These are phyloP conservation scores for Aspergillus carlsbadensis DNA, from an alignment of 495 filamentous ascomycete genomes.

Conservation along the genomic window DNA sequence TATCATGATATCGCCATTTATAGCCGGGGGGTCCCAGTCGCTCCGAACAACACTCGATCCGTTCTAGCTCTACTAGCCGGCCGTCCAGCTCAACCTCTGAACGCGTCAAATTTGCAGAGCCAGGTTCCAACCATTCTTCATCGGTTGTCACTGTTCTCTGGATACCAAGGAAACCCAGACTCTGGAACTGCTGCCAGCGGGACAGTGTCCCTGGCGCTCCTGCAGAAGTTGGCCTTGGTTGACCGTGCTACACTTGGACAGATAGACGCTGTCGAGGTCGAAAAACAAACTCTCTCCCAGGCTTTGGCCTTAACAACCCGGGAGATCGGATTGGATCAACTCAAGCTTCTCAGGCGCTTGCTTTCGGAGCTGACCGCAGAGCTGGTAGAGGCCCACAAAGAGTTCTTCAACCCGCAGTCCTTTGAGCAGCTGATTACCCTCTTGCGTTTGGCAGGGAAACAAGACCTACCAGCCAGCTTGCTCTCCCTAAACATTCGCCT, in stretches of 20 bases:
- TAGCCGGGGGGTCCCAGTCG: constrained; percentile 12
- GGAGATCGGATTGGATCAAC: constrained; percentile 47
- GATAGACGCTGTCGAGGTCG: constrained; percentile 62
- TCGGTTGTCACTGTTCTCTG: constrained; percentile 37
- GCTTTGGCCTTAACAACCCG: constrained; percentile 47
- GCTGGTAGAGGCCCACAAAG: constrained; percentile 43
- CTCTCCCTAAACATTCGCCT: constrained; percentile 18
- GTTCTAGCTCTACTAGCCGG: constrained; percentile 41
- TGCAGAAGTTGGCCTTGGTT: constrained; percentile 55
- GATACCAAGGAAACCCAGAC: constrained; percentile 24
- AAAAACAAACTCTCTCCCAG: constrained; percentile 60
- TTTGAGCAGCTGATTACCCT: constrained; percentile 26
- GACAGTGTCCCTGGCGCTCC: constrained; percentile 52
- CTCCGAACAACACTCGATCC: constrained; percentile 24
- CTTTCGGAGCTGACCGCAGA: constrained; percentile 50
- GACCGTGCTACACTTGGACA: constrained; percentile 56
- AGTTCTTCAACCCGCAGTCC: constrained; percentile 34
- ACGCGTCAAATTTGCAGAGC: constrained; percentile 32
- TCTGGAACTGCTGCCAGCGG: constrained; percentile 48
- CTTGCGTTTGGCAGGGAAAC: constrained; percentile 28
- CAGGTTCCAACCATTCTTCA: constrained; percentile 38
- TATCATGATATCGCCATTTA: constrained; percentile 47
- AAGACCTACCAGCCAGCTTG: constrained; percentile 15
- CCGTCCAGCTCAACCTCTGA: constrained; percentile 35
- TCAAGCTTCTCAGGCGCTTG: constrained; percentile 44